Evolutionary conservation across 225 moss, liverwort and hornwort species (phyloP).

Genomic region (Lunularia cruciata): DNA sequence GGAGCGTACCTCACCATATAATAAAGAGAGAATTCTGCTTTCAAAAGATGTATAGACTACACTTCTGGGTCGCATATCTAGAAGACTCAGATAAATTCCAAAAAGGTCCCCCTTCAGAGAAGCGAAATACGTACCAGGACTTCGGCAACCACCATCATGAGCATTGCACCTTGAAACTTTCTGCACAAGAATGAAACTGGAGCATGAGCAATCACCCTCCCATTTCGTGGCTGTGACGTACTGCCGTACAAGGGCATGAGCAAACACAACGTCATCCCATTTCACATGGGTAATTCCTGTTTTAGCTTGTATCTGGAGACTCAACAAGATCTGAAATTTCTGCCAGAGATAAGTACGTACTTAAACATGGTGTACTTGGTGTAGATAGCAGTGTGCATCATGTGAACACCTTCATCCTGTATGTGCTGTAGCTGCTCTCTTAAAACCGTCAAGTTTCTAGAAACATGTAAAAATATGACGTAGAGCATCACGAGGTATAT

Average conservation of each 20-base stretch:
- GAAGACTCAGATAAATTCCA: background rate
- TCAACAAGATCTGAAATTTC: too few species aligned
- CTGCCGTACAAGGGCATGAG: too few species aligned
- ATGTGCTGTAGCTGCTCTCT: conserved; percentile 82
- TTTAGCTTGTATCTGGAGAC: too few species aligned
- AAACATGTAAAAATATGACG: conserved; percentile 72
- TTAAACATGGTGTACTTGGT: conserved; percentile 84
- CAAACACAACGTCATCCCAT: too few species aligned
- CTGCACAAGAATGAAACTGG: conserved; percentile 39
- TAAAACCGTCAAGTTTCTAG: conserved; percentile 61
- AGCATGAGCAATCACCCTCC: background rate
- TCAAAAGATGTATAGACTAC: too few species aligned
- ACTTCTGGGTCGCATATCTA: background rate
- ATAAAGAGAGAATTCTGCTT: too few species aligned
- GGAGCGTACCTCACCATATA: conserved; percentile 13
- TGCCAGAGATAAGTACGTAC: conserved; percentile 29
- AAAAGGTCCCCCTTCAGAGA: background rate
- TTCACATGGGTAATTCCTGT: too few species aligned
- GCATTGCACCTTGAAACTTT: conserved; percentile 79
- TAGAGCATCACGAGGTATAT: conserved; percentile 72
- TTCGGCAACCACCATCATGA: conserved; percentile 72
- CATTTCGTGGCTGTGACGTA: background rate
- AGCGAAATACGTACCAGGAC: conserved; percentile 52
- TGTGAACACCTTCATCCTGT: conserved; percentile 73
- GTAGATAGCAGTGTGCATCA: conserved; percentile 81